A percentile compares a stretch with the other conserved stretches of the same genome.
These are phyloP conservation scores for Chlorophyllum brunneum DNA, from an alignment of 768 basidiomycete species.

Conservation along the genomic window DNA sequence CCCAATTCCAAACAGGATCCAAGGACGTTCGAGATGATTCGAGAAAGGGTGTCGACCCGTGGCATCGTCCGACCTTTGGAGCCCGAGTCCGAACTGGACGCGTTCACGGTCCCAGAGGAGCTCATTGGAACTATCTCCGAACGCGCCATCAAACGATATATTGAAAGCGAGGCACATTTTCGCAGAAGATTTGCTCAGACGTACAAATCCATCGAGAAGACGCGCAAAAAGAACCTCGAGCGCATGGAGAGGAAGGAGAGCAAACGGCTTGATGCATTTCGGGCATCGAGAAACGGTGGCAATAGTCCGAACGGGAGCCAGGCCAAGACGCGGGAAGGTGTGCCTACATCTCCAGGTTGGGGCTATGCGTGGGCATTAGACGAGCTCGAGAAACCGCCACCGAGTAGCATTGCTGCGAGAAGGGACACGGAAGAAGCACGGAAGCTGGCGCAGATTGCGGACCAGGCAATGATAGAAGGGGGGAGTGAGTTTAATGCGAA, in stretches of 20 bases:
- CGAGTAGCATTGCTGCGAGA: constrained; percentile 87
- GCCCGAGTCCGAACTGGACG: constrained; percentile 58
- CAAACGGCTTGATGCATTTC: constrained; percentile 42
- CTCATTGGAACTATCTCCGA: constrained; percentile 77
- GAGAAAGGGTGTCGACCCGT: constrained; percentile 81
- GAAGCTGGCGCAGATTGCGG: constrained; percentile 68
- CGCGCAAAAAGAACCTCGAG: constrained; percentile 62
- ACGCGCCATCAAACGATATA: constrained; percentile 69
- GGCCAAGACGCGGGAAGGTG: constrained; percentile 26
- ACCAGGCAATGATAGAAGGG: constrained; percentile 56
- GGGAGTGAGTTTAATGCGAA: constrained; percentile 61
- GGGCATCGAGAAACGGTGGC: constrained; percentile 20
- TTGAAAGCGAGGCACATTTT: constrained; percentile 55
- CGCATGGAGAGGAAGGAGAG: constrained; percentile 56
- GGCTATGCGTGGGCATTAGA: constrained; percentile 86
- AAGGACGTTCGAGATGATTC: constrained; percentile 66
- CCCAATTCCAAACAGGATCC: constrained; percentile 25
- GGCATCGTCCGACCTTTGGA: constrained; percentile 87
- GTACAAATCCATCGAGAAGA: constrained; percentile 55
- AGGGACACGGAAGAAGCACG: constrained; percentile 82
- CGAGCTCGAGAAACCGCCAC: constrained; percentile 78
- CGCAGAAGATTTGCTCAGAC: constrained; percentile 64
- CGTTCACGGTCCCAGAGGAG: constrained; percentile 59
- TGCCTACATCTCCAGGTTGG: constrained; percentile 52
- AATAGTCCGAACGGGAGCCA: constrained; percentile 1